Base-by-base conservation (phyloP, 495 filamentous ascomycete genomes). In the Penicillium nucicola region DNA sequence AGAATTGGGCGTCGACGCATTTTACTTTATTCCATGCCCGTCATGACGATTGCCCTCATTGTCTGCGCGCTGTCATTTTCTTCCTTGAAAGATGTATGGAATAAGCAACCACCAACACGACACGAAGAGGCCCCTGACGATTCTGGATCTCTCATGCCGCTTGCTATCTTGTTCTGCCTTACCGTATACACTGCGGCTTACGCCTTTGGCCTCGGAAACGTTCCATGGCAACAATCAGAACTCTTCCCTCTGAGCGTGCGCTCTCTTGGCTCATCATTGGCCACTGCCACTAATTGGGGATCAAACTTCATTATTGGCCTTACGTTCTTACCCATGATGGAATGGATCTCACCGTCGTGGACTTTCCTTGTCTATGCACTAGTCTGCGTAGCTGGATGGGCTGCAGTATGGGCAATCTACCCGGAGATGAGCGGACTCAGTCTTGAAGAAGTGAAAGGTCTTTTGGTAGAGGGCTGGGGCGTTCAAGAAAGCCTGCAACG, bases 211-310 rank as follows among this genome's bases (percentile, higher is more conserved):
- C 76, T 97, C 3, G 92, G 92, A 4, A 90, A 89, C 50, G 88
- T 97, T 2, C 91, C 92, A 1, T 97, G 92, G 92, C 90, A 92
- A 72, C 90, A 95, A 65, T 85, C 82, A 55, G 92, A 97, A 71
- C 81, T 97, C 13, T 96, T 97, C 60, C 84, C 90, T 6, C 77
- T 96, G 54, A 82, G 80, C 37, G 88, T 95, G 7, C 87, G 92
- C 23, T 87, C 86, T 0, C 61, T 95, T 2, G 92, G 92, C 5
- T 92, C 88, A 25, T 84, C 83, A 0, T 57, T 95, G n/a, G 83
- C 89, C 1, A 97, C 91, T 13, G 84, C 87, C 2, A 92, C 88
- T 4, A 96, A 96, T 55, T 97, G 92, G 92, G 79, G 78, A 13
- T 83, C 84, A 4, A 97, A 97, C 67, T 90, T 92, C 55, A 63